phyloP scores from a whole-genome alignment of 768 basidiomycete species.

The Lactarius quietus region DNA sequence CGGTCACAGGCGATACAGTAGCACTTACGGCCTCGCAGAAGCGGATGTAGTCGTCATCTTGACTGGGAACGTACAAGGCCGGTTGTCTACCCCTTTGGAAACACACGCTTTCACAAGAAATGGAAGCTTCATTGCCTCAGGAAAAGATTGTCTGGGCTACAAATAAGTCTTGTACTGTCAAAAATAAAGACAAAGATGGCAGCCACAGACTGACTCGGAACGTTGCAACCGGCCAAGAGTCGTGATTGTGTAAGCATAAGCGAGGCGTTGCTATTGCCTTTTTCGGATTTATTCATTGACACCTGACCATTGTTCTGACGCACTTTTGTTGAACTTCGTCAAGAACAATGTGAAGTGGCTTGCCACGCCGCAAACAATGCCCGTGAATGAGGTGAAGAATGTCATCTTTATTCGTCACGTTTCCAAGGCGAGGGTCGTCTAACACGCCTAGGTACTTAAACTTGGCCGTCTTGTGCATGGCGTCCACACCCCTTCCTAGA shows the following conservation, averaged over 20 bases:
- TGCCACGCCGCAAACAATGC: slow-evolving; percentile 11
- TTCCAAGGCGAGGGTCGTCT: slow-evolving; percentile 18
- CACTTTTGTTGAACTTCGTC: slow-evolving; percentile 9
- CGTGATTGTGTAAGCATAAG: neutral
- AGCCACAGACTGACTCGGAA: neutral
- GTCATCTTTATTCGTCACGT: slow-evolving; percentile 7
- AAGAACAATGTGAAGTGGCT: slow-evolving; percentile 9
- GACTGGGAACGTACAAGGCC: neutral
- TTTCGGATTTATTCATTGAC: neutral
- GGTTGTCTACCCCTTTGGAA: neutral
- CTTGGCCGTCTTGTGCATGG: slow-evolving; percentile 15
- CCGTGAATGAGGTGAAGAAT: neutral
- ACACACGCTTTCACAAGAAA: neutral
- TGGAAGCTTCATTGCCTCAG: neutral
- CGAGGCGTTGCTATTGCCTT: neutral
- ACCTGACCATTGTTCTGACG: slow-evolving; percentile 15
- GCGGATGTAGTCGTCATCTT: neutral
- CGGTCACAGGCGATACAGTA: neutral
- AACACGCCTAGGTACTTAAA: slow-evolving; percentile 23
- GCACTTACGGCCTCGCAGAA: neutral
- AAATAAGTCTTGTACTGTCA: neutral
- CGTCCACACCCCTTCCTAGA: slow-evolving; percentile 17
- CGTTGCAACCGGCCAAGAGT: no score
- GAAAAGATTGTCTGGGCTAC: no score
- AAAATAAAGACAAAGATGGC: neutral